phyloP scores from a whole-genome alignment of 306 rosid genomes.

The Pueraria montana region DNA sequence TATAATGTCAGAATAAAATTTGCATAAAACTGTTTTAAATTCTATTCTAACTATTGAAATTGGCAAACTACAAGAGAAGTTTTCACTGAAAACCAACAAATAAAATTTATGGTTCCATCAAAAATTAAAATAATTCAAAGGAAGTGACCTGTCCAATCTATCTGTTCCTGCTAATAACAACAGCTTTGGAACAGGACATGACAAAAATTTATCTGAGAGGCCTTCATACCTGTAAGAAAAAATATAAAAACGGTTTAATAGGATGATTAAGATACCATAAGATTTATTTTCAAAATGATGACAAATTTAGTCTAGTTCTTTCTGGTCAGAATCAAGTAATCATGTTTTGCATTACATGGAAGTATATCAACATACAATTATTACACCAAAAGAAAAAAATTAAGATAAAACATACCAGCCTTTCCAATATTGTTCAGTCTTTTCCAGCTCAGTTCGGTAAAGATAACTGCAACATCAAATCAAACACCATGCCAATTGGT shows the following conservation, averaged over 20 bases:
- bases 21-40: slow-evolving; percentile 5
- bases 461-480: slow-evolving; percentile 78
- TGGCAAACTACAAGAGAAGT: slow-evolving; percentile 2
- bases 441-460: slow-evolving; percentile 77
- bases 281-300: slow-evolving; percentile 34
- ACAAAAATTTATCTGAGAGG: slow-evolving; percentile 89
- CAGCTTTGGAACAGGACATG: slow-evolving; percentile 86
- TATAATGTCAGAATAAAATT: neutral
- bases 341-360: slow-evolving; percentile 32
- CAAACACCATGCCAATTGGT: slow-evolving; percentile 43
- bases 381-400: neutral
- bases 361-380: slow-evolving; percentile 25
- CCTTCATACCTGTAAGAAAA: slow-evolving; percentile 89
- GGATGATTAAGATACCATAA: neutral
- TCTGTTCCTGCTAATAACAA: slow-evolving; percentile 96
- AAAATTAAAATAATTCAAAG: slow-evolving; percentile 36
- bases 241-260: slow-evolving; percentile 34
- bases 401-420: slow-evolving; percentile 72
- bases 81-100: slow-evolving; percentile 26
- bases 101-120: neutral
- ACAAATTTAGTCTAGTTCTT: slow-evolving; percentile 30
- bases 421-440: slow-evolving; percentile 97
- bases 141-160: slow-evolving; percentile 87
- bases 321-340: slow-evolving; percentile 36
- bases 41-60: slow-evolving; percentile 31